Percentiles rank a stretch among this genome's conserved stretches.
These are phyloP conservation scores for Tylopilus sp. DNA, from an alignment of 768 basidiomycete genomes.

Conservation along the genomic window DNA sequence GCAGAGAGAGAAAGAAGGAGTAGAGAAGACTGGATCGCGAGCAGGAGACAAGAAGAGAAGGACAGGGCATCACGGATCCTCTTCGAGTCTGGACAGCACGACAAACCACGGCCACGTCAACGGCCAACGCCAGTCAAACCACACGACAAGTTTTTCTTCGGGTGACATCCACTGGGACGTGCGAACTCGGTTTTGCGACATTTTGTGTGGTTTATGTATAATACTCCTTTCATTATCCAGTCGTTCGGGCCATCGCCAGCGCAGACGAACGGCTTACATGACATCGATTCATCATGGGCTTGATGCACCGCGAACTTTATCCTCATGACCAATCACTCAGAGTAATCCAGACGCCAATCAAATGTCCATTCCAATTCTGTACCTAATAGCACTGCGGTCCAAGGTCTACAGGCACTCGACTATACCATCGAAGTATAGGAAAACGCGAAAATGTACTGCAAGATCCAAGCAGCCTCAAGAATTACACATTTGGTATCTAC, in stretches of 20 bases:
- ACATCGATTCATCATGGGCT: no score
- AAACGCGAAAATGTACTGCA: not conserved
- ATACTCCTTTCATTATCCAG: not conserved
- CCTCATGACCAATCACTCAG: not conserved
- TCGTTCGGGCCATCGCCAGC: not conserved
- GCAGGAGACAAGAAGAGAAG: conserved; percentile 42
- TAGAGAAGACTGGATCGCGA: conserved; percentile 37
- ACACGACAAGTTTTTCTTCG: conserved; percentile 42
- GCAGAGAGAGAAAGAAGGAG: conserved; percentile 48
- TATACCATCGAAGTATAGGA: conserved; percentile 5
- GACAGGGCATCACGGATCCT: conserved; percentile 35
- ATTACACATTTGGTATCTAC: conserved; percentile 12
- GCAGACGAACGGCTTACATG: conserved; percentile 8
- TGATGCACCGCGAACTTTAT: not conserved
- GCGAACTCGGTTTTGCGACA: conserved; percentile 4
- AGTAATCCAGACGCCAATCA: not conserved
- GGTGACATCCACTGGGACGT: conserved; percentile 25
- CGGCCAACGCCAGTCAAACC: conserved; percentile 23
- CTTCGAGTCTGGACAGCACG: conserved; percentile 16
- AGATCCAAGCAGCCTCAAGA: not conserved
- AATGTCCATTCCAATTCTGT: conserved; percentile 12
- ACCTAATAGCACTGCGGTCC: conserved; percentile 2
- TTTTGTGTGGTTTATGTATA: not conserved
- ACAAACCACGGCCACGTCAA: conserved; percentile 10
- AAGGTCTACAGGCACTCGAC: not conserved